Conservation (phyloP, 345 rosid species). For the Laguncularia racemosa region DNA sequence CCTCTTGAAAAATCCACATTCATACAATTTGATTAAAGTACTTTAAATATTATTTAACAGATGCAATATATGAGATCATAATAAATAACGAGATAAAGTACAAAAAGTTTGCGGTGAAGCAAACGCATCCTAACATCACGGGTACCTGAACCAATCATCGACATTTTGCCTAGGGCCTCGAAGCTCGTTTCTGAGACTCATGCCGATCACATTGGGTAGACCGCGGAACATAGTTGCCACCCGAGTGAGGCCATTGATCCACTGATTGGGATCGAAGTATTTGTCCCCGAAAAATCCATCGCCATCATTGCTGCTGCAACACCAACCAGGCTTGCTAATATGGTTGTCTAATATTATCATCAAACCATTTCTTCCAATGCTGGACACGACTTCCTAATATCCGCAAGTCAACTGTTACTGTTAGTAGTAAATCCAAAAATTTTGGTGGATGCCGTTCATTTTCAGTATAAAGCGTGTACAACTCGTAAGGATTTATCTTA, state of each 20-base stretch:
- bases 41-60: too few relatives aligned
- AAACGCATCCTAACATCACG: neutral
- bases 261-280: slow-evolving; percentile 55
- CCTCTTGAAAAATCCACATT: too few relatives aligned
- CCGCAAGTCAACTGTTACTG: neutral
- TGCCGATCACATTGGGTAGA: slow-evolving; percentile 61
- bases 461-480: neutral
- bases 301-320: slow-evolving; percentile 62
- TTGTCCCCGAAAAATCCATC: slow-evolving; percentile 91
- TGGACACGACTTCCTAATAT: slow-evolving; percentile 55
- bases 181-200: slow-evolving; percentile 92
- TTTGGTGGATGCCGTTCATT: too few relatives aligned
- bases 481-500: too few relatives aligned
- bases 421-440: too few relatives aligned
- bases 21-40: too few relatives aligned
- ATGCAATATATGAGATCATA: too few relatives aligned
- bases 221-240: slow-evolving; percentile 61
- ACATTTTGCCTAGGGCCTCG: slow-evolving; percentile 75
- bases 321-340: slow-evolving; percentile 85
- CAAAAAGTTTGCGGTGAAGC: neutral
- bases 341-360: slow-evolving; percentile 92
- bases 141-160: slow-evolving; percentile 81
- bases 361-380: slow-evolving; percentile 51
- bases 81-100: too few relatives aligned
- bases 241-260: slow-evolving; percentile 54